These are phyloP conservation scores for Leucosporidium yakuticum DNA, from an alignment of 768 basidiomycete species.

Conservation along the genomic window DNA sequence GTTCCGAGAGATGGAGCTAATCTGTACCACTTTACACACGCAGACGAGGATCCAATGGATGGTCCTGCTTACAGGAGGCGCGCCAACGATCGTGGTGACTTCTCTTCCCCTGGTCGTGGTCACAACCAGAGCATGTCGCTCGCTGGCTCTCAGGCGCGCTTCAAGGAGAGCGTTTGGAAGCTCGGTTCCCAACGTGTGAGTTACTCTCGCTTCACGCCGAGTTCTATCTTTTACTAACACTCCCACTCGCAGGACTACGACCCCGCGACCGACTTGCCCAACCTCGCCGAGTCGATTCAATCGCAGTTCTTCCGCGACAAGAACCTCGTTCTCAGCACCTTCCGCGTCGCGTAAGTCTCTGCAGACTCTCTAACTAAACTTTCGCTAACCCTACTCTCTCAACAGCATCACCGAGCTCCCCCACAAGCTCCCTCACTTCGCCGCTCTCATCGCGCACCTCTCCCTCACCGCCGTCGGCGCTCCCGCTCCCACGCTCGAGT, in stretches of 20 bases:
- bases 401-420: slow-evolving; percentile 66
- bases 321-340: slow-evolving; percentile 42
- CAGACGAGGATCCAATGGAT: slow-evolving; percentile 36
- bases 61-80: not conserved
- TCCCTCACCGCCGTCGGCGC: slow-evolving; percentile 21
- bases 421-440: slow-evolving; percentile 86
- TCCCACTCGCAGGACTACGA: slow-evolving; percentile 42
- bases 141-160: not conserved
- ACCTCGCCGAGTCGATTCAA: slow-evolving; percentile 39
- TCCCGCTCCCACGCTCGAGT: not conserved
- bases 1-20: slow-evolving; percentile 7
- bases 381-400: not conserved
- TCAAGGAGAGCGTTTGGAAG: slow-evolving; percentile 42
- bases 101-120: slow-evolving; percentile 26
- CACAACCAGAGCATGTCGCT: too few relatives aligned
- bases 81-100: slow-evolving; percentile 20
- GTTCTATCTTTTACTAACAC: not conserved
- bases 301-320: slow-evolving; percentile 41
- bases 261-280: slow-evolving; percentile 42
- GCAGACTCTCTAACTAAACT: not conserved
- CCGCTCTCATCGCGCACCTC: slow-evolving; percentile 66
- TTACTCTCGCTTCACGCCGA: not conserved
- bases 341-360: slow-evolving; percentile 42
- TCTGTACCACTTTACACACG: not conserved
- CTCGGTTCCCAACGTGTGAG: slow-evolving; percentile 42